Base-by-base conservation (phyloP, 148 eudicot species). In the Diospyros kaki region DNA sequence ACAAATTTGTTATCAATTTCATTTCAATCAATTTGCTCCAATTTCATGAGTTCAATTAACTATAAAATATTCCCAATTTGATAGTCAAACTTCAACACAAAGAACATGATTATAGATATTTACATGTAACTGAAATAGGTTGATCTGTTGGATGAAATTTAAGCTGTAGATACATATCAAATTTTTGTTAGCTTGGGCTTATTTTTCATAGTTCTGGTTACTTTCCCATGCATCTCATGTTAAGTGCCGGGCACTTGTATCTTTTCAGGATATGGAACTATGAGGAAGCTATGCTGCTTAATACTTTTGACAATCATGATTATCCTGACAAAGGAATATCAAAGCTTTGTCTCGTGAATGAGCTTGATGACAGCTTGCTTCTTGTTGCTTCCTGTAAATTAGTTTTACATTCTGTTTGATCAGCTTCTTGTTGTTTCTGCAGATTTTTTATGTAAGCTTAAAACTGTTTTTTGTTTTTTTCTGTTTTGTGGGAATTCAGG, bases 331-430 rank as follows among this genome's bases (percentile, higher is more conserved):
- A 88, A 81, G 96, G 94, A 83, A 84, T 95, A 63, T 87, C 98
- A 68, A 95, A 92, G 87, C 93, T 92, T 54, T 92, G 97, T 78
- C 96, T 95, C 78, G 69, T 95, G 64, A 95, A 95, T 58, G 98
- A 95, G 81, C 88, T 92, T 79, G 96, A 95, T 74, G 96, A 90
- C 78, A 92, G 93, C 81, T 88, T 95, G 83, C 97, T 95, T 63
- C 96, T 95, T 68, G 91, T 88, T 80, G 96, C 94, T 68, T 92
- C 98, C 77, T 86, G 98, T 95, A 89, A 75, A 48, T 73, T 72
- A 58, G 69, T 69, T 6, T 2, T 28, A 39, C 45, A 5, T 44
- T 38, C 5, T 38, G 8, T 18, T 68, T 50, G 40, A 13, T 65
- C 68, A 41, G 38, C n/a, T 46, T 66, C 58, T 5, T 68, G 58